Conservation (phyloP, 2,329 filamentous ascomycete species). For the Aureobasidium leucospermi region DNA sequence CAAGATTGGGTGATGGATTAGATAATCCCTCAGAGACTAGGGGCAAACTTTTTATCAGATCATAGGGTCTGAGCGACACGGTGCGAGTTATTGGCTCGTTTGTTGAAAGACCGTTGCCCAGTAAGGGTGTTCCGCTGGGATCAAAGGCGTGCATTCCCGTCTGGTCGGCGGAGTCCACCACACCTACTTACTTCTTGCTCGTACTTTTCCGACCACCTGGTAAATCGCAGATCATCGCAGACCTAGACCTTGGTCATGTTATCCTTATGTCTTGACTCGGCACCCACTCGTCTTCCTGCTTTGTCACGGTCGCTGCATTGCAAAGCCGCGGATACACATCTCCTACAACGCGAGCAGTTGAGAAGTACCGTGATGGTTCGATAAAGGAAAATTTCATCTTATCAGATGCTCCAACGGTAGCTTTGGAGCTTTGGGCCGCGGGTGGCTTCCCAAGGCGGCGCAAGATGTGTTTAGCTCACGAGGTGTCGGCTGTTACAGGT, state of each 20-base stretch:
- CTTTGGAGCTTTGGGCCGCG: not conserved
- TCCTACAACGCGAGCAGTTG: not conserved
- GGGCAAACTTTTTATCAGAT: not conserved
- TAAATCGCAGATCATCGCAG: not conserved
- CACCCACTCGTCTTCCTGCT: not conserved
- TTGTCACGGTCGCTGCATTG: not conserved
- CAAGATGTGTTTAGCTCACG: not conserved
- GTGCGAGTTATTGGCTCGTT: not conserved
- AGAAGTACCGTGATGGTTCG: constrained; percentile 4
- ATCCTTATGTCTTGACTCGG: not conserved
- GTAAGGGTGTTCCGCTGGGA: not conserved
- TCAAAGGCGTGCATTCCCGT: not conserved
- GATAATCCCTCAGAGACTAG: not conserved
- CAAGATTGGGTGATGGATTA: constrained; percentile 13
- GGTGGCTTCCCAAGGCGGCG: not conserved
- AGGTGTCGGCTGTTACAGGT: not conserved
- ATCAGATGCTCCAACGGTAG: constrained; percentile 4
- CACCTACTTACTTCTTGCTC: not conserved
- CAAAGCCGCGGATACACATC: not conserved
- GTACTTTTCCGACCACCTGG: not conserved
- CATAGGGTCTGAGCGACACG: not conserved
- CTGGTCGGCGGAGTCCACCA: too few species aligned
- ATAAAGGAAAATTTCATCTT: constrained; percentile 8
- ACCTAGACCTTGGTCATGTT: not conserved
- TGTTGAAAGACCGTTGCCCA: not conserved